These are phyloP conservation scores for Aspergillus tubingensis DNA, from an alignment of 2,329 filamentous ascomycete genomes.

Conservation along the genomic window DNA sequence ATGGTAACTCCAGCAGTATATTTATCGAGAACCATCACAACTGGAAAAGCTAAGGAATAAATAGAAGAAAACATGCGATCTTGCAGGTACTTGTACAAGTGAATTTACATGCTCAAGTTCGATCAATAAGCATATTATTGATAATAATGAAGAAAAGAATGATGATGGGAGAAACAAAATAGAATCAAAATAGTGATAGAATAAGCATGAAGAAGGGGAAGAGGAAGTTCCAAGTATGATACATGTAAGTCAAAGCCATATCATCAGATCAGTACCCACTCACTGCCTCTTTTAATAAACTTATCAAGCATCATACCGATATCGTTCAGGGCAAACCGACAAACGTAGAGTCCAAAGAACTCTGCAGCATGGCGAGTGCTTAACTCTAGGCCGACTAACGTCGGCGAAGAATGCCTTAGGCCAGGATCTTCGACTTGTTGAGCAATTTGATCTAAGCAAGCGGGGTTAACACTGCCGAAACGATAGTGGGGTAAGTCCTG, in stretches of 20 bases:
- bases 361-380: conserved; percentile 92
- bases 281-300: conserved; percentile 92
- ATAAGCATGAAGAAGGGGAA: background rate
- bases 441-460: conserved; percentile 77
- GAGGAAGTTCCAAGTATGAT: background rate
- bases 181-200: too few species aligned
- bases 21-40: too few species aligned
- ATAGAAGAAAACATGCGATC: too few species aligned
- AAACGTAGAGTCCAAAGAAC: conserved; percentile 97
- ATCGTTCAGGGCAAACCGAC: conserved; percentile 89
- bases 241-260: background rate
- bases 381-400: conserved; percentile 91
- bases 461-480: background rate
- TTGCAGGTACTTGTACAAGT: too few species aligned
- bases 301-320: conserved; percentile 86
- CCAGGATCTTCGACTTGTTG: conserved; percentile 95
- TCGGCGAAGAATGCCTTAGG: conserved; percentile 85
- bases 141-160: too few species aligned
- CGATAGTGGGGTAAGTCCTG: background rate
- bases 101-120: too few species aligned
- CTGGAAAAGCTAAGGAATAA: too few species aligned
- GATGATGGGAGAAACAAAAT: too few species aligned
- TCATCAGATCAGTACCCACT: conserved; percentile 74
- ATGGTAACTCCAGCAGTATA: too few species aligned
- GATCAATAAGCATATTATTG: too few species aligned